Evolutionary conservation across 768 basidiomycete species (phyloP).

Genomic region (Podaxis rugospora): DNA sequence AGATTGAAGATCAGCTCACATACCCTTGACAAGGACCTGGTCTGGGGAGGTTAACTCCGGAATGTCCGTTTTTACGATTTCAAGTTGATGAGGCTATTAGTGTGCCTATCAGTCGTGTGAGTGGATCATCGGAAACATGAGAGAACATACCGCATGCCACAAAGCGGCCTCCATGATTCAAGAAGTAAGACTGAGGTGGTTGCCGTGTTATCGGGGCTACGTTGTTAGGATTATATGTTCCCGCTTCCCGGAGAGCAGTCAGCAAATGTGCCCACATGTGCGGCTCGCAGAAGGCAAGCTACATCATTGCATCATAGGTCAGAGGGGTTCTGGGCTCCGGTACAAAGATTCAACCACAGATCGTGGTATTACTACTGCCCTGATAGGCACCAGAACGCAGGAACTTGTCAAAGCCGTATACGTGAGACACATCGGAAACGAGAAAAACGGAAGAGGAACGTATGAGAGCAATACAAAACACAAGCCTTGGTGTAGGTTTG

Average conservation of each 20-base stretch:
- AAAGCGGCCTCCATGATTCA: constrained; percentile 8
- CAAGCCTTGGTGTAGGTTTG: no score
- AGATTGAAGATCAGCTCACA: constrained; percentile 4
- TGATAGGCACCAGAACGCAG: no score
- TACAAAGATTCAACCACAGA: no score
- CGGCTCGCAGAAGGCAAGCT: no score
- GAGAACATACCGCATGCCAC: constrained; percentile 4
- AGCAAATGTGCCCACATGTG: background rate
- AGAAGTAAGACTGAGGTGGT: background rate
- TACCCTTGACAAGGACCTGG: constrained; percentile 58
- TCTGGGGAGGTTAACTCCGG: constrained; percentile 41
- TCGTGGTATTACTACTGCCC: no score
- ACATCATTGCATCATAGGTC: no score
- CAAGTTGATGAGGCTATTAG: constrained; percentile 46
- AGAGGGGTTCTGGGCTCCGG: no score
- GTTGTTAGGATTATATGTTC: background rate
- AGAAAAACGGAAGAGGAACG: no score
- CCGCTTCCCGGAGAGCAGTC: background rate
- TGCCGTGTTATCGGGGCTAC: background rate
- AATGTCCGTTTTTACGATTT: constrained; percentile 47
- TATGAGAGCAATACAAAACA: no score
- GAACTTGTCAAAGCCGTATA: no score
- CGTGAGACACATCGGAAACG: no score
- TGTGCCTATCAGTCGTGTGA: background rate
- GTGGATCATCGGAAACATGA: background rate